A percentile compares a stretch with the other conserved stretches of the same genome.
Evolutionary conservation across 2,329 filamentous ascomycete species (phyloP).

Genomic region (Colletotrichum coccodes): DNA sequence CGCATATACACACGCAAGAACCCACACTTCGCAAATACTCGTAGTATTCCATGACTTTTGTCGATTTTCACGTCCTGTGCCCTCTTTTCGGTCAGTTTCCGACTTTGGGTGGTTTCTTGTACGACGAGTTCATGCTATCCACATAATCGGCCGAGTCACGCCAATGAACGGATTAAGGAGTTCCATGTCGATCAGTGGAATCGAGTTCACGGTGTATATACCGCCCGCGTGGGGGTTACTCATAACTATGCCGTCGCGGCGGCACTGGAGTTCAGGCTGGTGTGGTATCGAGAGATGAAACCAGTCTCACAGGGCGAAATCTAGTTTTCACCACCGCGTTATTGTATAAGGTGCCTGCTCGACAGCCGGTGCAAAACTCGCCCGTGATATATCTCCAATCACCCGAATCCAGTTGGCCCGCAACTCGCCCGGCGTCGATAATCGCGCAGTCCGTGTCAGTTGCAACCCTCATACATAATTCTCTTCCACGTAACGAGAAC

Average conservation of each 20-base stretch:
- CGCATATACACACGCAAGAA: not conserved
- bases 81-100: not conserved
- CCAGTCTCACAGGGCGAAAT: not conserved
- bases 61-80: not conserved
- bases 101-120: not conserved
- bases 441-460: no score
- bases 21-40: no score
- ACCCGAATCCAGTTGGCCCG: no score
- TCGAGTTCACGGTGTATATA: not conserved
- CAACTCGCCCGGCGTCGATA: not conserved
- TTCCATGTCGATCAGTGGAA: not conserved
- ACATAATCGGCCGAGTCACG: no score
- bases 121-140: not conserved
- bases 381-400: not conserved
- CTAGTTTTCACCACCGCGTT: not conserved
- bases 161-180: no score
- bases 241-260: not conserved
- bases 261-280: no score
- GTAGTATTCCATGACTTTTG: no score
- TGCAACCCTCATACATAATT: not conserved
- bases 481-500: not conserved
- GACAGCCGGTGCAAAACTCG: not conserved
- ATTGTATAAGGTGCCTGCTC: not conserved
- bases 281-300: not conserved
- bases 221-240: not conserved